A percentile compares a stretch with the other conserved stretches of the same genome.
These are phyloP conservation scores for Nakazawaea sp. DNA, from an alignment of 805 yeast genomes.

Conservation along the genomic window DNA sequence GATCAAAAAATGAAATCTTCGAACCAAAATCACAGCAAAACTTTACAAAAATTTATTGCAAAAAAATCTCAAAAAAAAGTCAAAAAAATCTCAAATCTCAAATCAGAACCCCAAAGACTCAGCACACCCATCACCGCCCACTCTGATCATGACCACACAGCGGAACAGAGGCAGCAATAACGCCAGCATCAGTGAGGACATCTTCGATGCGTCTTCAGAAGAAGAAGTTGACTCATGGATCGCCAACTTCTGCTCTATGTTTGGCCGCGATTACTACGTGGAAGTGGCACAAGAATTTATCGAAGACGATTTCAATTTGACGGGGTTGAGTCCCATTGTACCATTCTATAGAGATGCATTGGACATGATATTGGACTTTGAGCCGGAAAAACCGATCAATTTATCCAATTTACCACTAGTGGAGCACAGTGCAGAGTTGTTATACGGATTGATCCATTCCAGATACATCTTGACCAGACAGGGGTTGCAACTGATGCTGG, in stretches of 20 bases:
- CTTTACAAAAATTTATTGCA: too few relatives aligned
- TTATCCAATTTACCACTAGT: constrained; percentile 67
- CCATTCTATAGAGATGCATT: constrained; percentile 90
- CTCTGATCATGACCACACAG: too few relatives aligned
- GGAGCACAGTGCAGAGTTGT: constrained; percentile 84
- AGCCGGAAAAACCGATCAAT: constrained; percentile 49
- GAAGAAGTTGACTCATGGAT: constrained; percentile 76
- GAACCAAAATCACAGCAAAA: too few relatives aligned
- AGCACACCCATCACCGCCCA: too few relatives aligned
- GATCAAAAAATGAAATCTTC: too few relatives aligned
- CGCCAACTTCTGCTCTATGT: constrained; percentile 66
- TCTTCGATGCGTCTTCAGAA: constrained; percentile 17
- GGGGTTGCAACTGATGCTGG: constrained; percentile 89
- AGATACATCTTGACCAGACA: constrained; percentile 83
- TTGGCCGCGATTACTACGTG: constrained; percentile 86
- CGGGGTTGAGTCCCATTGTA: constrained; percentile 79
- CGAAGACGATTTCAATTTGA: constrained; percentile 93
- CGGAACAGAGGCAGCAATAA: too few relatives aligned
- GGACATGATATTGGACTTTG: constrained; percentile 85
- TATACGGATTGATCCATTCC: constrained; percentile 93
- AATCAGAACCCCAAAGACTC: too few relatives aligned
- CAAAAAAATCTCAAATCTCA: too few relatives aligned
- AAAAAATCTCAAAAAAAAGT: too few relatives aligned
- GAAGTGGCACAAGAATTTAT: constrained; percentile 89
- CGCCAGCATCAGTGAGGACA: too few relatives aligned